These are phyloP conservation scores for Trichosporon inkin DNA, from an alignment of 1,284 basidiomycete genomes.

Conservation along the genomic window DNA sequence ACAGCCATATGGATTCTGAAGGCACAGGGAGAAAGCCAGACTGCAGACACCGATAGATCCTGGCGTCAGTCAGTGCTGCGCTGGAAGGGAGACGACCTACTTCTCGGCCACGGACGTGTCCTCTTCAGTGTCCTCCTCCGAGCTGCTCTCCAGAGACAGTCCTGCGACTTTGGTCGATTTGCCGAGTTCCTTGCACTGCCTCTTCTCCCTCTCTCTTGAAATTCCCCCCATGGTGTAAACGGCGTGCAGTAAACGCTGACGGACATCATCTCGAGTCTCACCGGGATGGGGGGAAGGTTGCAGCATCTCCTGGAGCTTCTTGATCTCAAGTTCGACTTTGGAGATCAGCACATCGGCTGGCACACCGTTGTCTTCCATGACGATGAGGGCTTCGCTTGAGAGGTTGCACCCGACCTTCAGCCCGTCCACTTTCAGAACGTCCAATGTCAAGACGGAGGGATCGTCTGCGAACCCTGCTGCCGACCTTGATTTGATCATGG, in stretches of 20 bases:
- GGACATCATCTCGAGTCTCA: slow-evolving; percentile 26
- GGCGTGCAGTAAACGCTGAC: slow-evolving; percentile 20
- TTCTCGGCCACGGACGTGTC: slow-evolving; percentile 28
- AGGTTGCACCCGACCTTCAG: slow-evolving; percentile 29
- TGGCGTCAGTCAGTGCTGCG: neutral
- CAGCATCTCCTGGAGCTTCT: slow-evolving; percentile 25
- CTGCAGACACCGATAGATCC: slow-evolving; percentile 11
- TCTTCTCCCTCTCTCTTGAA: slow-evolving; percentile 28
- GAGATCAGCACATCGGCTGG: slow-evolving; percentile 24
- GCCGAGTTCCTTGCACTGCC: slow-evolving; percentile 18
- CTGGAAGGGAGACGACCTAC: slow-evolving; percentile 17
- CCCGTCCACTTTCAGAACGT: slow-evolving; percentile 30
- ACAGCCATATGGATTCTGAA: slow-evolving; percentile 18
- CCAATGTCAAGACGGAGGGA: slow-evolving; percentile 30
- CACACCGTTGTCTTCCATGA: slow-evolving; percentile 34
- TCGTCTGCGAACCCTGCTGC: slow-evolving; percentile 19
- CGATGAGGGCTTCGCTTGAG: slow-evolving; percentile 33
- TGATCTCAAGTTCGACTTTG: slow-evolving; percentile 24
- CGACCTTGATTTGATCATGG: slow-evolving; percentile 39
- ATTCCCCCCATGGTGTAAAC: slow-evolving; percentile 33
- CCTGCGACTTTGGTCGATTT: slow-evolving; percentile 30
- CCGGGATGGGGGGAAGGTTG: slow-evolving; percentile 12
- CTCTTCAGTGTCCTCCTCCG: slow-evolving; percentile 8
- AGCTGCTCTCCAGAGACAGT: slow-evolving; percentile 11
- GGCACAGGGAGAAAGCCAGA: slow-evolving; percentile 25